Conservation (phyloP, 2,329 filamentous ascomycete genomes). For the Colletotrichum tropicale region DNA sequence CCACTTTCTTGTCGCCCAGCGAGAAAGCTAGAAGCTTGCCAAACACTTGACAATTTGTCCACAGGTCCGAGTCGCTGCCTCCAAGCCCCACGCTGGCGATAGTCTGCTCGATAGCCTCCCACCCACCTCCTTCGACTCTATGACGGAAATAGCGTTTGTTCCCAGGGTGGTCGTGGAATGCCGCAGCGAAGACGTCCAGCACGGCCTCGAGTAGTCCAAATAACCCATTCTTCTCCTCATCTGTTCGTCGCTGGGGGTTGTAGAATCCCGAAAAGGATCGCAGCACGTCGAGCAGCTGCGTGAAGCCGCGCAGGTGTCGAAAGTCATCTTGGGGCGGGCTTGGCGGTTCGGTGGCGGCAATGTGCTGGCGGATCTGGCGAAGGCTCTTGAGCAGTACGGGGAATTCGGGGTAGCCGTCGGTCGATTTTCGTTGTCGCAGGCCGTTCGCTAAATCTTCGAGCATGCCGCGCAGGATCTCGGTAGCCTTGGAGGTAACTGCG, state of each 20-base stretch:
- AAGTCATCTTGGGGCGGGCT: conserved; percentile 77
- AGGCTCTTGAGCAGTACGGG: conserved; percentile 58
- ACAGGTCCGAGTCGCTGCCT: conserved; percentile 69
- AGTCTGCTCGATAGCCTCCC: conserved; percentile 75
- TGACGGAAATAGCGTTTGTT: conserved; percentile 88
- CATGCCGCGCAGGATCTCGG: conserved; percentile 61
- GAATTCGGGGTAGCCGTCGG: conserved; percentile 53
- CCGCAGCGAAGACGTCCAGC: conserved; percentile 76
- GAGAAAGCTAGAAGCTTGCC: conserved; percentile 83
- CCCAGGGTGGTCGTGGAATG: conserved; percentile 78
- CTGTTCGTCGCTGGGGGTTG: conserved; percentile 65
- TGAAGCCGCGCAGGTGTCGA: conserved; percentile 79
- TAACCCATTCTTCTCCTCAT: conserved; percentile 67
- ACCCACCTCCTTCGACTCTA: conserved; percentile 77
- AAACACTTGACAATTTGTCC: conserved; percentile 76
- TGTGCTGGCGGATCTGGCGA: conserved; percentile 69
- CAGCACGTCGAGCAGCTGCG: conserved; percentile 72
- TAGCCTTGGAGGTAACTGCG: conserved; percentile 62
- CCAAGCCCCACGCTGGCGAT: conserved; percentile 71
- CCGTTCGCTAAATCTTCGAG: conserved; percentile 51
- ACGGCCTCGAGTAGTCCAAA: conserved; percentile 74
- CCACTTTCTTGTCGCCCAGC: conserved; percentile 77
- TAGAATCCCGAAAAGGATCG: conserved; percentile 78
- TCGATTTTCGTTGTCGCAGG: conserved; percentile 31
- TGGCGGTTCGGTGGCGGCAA: conserved; percentile 51